Percentiles rank a stretch among this genome's conserved stretches.
phyloP scores from a whole-genome alignment of 1,284 basidiomycete genomes.

The Microbotryum scabiosae region DNA sequence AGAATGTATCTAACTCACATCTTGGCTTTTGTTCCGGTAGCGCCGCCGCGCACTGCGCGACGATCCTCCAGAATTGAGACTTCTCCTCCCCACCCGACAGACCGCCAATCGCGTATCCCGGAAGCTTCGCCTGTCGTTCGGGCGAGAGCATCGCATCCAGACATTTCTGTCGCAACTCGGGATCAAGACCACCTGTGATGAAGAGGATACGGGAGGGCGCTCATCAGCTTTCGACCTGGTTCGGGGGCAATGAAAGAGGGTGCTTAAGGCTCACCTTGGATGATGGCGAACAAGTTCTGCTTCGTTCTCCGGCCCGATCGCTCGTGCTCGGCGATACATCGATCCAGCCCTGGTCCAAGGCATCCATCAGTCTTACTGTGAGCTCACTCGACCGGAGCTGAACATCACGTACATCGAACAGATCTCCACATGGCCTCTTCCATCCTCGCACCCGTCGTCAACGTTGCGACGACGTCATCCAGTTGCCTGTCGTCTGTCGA shows the following conservation, averaged over 20 bases:
- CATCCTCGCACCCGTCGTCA: constrained; percentile 48
- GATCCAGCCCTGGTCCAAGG: constrained; percentile 53
- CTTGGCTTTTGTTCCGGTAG: constrained; percentile 56
- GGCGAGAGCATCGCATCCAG: constrained; percentile 63
- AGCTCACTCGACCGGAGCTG: constrained; percentile 44
- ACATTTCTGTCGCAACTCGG: constrained; percentile 58
- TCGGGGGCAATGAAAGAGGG: neutral
- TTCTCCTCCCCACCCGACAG: constrained; percentile 59
- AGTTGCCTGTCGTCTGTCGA: constrained; percentile 47
- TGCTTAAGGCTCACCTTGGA: constrained; percentile 51
- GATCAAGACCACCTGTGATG: constrained; percentile 52
- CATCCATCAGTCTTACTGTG: constrained; percentile 32
- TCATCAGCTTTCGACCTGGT: neutral
- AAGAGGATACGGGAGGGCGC: neutral
- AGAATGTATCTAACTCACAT: constrained; percentile 50
- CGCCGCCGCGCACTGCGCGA: constrained; percentile 65
- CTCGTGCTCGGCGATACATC: constrained; percentile 66
- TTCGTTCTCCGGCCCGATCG: constrained; percentile 52
- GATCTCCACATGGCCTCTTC: constrained; percentile 57
- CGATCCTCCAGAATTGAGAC: constrained; percentile 76
- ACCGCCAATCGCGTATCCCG: constrained; percentile 69
- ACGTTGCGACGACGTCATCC: constrained; percentile 58
- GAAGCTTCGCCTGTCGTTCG: constrained; percentile 54
- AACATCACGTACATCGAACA: constrained; percentile 21
- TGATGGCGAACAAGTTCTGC: constrained; percentile 78